Conservation (phyloP, 1,284 basidiomycete genomes). For the Dichomitus squalens region DNA sequence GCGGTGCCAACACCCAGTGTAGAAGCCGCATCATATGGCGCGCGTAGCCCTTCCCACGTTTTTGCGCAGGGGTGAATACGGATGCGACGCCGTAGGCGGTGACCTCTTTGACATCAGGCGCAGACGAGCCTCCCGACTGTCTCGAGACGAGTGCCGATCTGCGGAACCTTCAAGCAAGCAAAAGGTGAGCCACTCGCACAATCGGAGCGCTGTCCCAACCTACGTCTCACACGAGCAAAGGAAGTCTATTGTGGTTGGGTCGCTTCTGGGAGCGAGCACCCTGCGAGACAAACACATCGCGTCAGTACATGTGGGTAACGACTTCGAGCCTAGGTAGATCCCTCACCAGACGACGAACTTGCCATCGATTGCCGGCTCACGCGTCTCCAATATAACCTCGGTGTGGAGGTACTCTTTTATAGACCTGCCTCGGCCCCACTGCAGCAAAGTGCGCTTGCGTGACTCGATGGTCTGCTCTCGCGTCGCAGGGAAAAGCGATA, state of each 20-base stretch:
- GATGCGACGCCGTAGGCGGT: constrained; percentile 43
- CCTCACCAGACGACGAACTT: constrained; percentile 42
- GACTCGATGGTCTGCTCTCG: constrained; percentile 34
- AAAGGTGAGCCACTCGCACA: no score
- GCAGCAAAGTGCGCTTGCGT: constrained; percentile 33
- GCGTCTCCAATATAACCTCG: constrained; percentile 35
- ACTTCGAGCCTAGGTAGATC: background rate
- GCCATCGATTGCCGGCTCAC: constrained; percentile 39
- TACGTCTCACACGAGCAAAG: constrained; percentile 51
- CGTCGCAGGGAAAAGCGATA: constrained; percentile 34
- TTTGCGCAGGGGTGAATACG: constrained; percentile 46
- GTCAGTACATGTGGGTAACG: background rate
- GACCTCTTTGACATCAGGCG: constrained; percentile 25
- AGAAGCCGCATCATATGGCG: constrained; percentile 51
- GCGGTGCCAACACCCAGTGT: constrained; percentile 43
- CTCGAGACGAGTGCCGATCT: constrained; percentile 28
- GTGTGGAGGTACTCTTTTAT: constrained; percentile 39
- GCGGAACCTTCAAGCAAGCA: constrained; percentile 29
- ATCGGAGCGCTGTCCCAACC: constrained; percentile 12
- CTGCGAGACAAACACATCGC: constrained; percentile 28
- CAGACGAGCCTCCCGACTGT: background rate
- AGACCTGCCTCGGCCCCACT: constrained; percentile 39
- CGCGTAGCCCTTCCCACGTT: constrained; percentile 48
- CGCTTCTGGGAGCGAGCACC: constrained; percentile 44
- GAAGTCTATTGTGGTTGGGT: constrained; percentile 43